Evolutionary conservation across 177 flowering plant genomes (phyloP).

Genomic region (Tripterygium wilfordii): DNA sequence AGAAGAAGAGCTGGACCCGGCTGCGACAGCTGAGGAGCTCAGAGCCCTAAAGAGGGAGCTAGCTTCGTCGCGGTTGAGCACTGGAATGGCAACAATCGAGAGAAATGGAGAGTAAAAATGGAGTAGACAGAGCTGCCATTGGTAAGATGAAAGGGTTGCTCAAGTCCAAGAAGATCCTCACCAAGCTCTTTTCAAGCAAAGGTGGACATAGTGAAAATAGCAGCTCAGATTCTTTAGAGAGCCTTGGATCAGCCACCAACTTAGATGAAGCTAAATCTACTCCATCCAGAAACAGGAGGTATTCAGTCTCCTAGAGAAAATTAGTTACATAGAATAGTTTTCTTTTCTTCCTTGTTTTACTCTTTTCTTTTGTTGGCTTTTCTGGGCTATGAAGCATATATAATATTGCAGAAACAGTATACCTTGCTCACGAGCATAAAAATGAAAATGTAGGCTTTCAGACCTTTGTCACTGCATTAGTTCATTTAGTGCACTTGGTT

Average conservation of each 20-base stretch:
- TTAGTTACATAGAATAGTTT: background rate
- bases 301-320: constrained; percentile 29
- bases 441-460: too few species aligned
- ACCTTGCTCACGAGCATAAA: too few species aligned
- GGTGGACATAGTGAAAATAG: constrained; percentile 48
- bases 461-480: too few species aligned
- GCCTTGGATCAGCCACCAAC: constrained; percentile 43
- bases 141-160: constrained; percentile 44
- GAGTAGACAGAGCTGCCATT: constrained; percentile 31
- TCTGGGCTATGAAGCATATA: constrained; percentile 11
- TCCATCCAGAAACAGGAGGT: constrained; percentile 56
- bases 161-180: constrained; percentile 51
- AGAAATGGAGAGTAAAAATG: constrained; percentile 4
- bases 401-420: constrained; percentile 6
- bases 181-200: constrained; percentile 55
- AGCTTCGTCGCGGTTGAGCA: constrained; percentile 34
- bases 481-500: too few species aligned
- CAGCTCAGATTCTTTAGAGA: constrained; percentile 71
- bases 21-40: constrained; percentile 48
- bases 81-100: constrained; percentile 18
- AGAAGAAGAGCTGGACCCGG: constrained; percentile 53
- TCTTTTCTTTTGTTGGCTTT: too few species aligned
- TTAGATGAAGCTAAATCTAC: constrained; percentile 57
- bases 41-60: constrained; percentile 52
- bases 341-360: constrained; percentile 1